Evolutionary conservation across 2,329 filamentous ascomycete genomes (phyloP), one percentile per base, ranked within the genome.

Genomic region (Hymenoscyphus fructigenus): DNA sequence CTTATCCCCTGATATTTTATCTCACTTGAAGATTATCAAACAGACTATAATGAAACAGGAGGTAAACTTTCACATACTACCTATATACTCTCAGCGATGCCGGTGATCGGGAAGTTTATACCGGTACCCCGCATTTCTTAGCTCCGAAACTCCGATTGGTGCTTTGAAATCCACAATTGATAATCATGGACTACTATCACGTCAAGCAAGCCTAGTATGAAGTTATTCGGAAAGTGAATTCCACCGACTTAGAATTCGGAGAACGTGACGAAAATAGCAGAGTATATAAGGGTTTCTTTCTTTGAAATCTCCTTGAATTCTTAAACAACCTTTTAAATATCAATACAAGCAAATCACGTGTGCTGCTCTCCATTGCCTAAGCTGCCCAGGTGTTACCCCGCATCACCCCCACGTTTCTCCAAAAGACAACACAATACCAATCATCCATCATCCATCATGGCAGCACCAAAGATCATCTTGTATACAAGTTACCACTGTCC

Each of bases 401-500:
- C 44, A 50, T 23, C 15, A 10, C 57, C 34, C 17, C 59, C 59
- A 50, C 17, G 4, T 32, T 29, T 34, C 36, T n/a, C 36, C 17
- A 34, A 1, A 34, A 1, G 17, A 61, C 9, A n/a, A 5, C 17
- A 36, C 14, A 38, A 47, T n/a, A 56, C 23, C 26, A 23, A 12
- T 20, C n/a, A n/a, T n/a, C n/a, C n/a, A 36, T 4, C 41, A 36
- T 15, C 28, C 28, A 53, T 29, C 20, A 59, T 29, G 26, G 60
- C 60, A 28, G 20, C 66, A 23, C 69, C 70, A 2, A 64, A 70
- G 17, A 86, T 91, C 75, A 88, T 80, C 36, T 80, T 91, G 53
- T 92, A 92, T 78, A 92, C 89, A 59, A 89, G 88, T 79, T 87
- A 87, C 70, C 60, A 70, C 59, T 93, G 90, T 75, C 90, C 90